These are phyloP conservation scores for Vicia villosa DNA, from an alignment of 306 rosid genomes.

Conservation along the genomic window DNA sequence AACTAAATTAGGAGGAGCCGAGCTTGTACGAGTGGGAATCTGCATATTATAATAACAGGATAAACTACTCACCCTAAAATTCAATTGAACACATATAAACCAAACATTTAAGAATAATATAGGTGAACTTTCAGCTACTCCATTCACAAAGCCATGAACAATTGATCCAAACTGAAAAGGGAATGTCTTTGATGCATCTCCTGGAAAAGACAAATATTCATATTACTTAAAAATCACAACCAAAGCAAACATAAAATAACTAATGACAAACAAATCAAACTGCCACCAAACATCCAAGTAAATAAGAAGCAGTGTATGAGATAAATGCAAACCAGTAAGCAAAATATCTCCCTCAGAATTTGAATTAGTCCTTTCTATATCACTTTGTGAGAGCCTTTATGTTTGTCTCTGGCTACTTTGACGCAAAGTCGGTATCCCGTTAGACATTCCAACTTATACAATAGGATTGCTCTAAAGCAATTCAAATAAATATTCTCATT, in stretches of 20 bases:
- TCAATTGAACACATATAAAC: not conserved
- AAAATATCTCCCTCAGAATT: too few relatives aligned
- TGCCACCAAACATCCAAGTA: not conserved
- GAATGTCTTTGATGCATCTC: conserved; percentile 65
- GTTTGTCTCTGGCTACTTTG: too few relatives aligned
- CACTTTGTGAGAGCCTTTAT: too few relatives aligned
- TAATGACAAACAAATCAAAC: not conserved
- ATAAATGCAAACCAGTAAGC: too few relatives aligned
- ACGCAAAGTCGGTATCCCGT: too few relatives aligned
- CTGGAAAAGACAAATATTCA: conserved; percentile 46
- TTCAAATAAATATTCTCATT: too few relatives aligned
- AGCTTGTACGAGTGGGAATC: conserved; percentile 95
- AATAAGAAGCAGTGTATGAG: too few relatives aligned
- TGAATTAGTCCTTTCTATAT: too few relatives aligned
- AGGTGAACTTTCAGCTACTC: conserved; percentile 61
- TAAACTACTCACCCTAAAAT: conserved; percentile 20
- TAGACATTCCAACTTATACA: too few relatives aligned
- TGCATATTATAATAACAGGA: conserved; percentile 43
- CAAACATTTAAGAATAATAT: conserved; percentile 21
- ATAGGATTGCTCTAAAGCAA: too few relatives aligned
- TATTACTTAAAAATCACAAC: conserved; percentile 15
- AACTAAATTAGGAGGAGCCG: conserved; percentile 96
- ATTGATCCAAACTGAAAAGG: conserved; percentile 93
- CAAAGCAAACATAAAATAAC: conserved; percentile 18
- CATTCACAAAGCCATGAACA: conserved; percentile 70